These are phyloP conservation scores for Aspergillus campestris DNA, from an alignment of 495 filamentous ascomycete genomes.

Conservation along the genomic window DNA sequence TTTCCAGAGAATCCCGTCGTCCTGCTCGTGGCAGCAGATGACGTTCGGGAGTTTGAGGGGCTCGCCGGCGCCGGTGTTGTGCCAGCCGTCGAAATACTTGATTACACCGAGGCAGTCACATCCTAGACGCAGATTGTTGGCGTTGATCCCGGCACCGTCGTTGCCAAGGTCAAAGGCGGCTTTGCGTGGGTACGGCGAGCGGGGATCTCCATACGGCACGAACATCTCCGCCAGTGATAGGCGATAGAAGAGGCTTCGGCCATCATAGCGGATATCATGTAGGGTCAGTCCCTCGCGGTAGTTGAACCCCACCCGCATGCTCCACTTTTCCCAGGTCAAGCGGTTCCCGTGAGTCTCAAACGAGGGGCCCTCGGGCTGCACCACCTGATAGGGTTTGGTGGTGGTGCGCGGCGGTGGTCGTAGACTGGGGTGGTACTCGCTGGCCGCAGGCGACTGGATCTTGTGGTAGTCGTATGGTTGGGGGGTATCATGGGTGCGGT, in stretches of 20 bases:
- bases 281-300: slow-evolving; percentile 53
- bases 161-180: slow-evolving; percentile 64
- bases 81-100: slow-evolving; percentile 52
- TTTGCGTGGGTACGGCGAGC: slow-evolving; percentile 56
- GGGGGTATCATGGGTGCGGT: slow-evolving; percentile 12
- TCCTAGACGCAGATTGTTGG: slow-evolving; percentile 52
- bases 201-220: slow-evolving; percentile 56
- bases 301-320: slow-evolving; percentile 56
- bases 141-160: slow-evolving; percentile 53
- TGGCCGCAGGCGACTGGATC: slow-evolving; percentile 40
- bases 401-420: slow-evolving; percentile 37
- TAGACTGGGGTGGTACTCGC: slow-evolving; percentile 60
- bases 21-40: slow-evolving; percentile 59
- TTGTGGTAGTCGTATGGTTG: slow-evolving; percentile 19
- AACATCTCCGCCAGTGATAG: slow-evolving; percentile 70
- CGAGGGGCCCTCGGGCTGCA: slow-evolving; percentile 70
- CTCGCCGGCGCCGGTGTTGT: slow-evolving; percentile 43
- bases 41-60: slow-evolving; percentile 46
- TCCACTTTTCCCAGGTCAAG: slow-evolving; percentile 58
- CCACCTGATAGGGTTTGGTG: slow-evolving; percentile 65
- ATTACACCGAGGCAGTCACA: slow-evolving; percentile 61
- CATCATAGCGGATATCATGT: slow-evolving; percentile 60
- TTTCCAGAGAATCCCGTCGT: slow-evolving; percentile 60
- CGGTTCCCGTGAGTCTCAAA: slow-evolving; percentile 45
- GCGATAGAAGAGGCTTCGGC: slow-evolving; percentile 58